Base-by-base conservation (phyloP, 2,329 filamentous ascomycete genomes). In the Fulvia fulva region DNA sequence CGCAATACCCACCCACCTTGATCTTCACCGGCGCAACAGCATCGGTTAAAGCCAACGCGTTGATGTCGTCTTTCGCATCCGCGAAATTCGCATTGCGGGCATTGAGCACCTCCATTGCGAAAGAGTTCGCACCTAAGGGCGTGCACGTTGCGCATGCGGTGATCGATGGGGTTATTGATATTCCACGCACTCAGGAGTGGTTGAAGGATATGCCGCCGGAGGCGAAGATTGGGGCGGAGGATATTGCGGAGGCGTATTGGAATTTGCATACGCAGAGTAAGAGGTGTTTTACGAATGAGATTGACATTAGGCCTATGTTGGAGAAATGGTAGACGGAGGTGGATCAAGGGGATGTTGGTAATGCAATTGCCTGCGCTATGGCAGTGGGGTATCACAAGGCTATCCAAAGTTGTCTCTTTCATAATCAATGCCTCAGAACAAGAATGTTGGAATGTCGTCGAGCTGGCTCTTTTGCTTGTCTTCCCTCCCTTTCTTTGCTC, bases 181-280 rank as follows among this genome's bases (percentile, higher is more conserved):
- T 89, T 55, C 88, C 89, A 0, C 78, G 83, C 62, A 88, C 86
- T 1, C 87, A 86, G 71, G 81, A 80, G 37, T 86, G 76, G 75
- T 70, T 81, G 56, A 81, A 82, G 70, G 76, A 80, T 41, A 75
- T 81, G 60, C 77, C 78, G 22, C 76, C 81, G 5, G 85, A 87
- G 73, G 83, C 80, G 0, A 93, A 92, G 78, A 84, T 96, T 60
- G 85, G 77, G 61, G 82, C 90, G 8, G 87, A 90, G 63, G 88
- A 93, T 86, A 95, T 96, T 78, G 91, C 91, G 11, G 90, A 95
- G 64, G 83, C 84, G 11, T 96, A 96, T 69, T 96, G 90, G 90
- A 79, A 87, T 70, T 71, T 96, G 68, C 91, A 96, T 70, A 88
- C 86, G 0, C 91, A 96, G 77, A 88, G 87, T 30, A 82, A 84